Base-by-base conservation (phyloP, 805 yeast genomes). In the Kockiozyma suomiensis region DNA sequence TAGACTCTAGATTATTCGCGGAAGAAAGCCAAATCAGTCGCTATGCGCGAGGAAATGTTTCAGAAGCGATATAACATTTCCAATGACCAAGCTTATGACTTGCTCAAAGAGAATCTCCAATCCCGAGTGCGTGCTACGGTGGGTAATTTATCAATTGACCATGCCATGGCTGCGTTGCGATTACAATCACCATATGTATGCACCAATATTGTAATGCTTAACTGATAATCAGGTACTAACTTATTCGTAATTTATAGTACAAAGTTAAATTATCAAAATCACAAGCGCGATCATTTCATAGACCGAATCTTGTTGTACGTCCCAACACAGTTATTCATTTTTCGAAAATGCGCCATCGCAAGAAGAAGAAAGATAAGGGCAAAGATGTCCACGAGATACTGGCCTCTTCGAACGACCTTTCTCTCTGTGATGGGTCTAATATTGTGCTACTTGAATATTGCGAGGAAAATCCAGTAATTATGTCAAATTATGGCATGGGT, bases 401-500 rank as follows among this genome's bases (percentile, higher is more conserved):
- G 72, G 78, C 82, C 10, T 79, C 78, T 51, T 82, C 96, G 0
- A 77, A 83, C 2, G 97, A 92, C 71, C 77, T 94, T 58, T 86
- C 97, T 0, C 71, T 87, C 4, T 90, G 96, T 33, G 99, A 94
- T 70, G 81, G 90, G 1, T 91, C 90, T 0, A 83, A 85, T 13
- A 79, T 90, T 15, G 83, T 90, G 61, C 78, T 89, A 54, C 78
- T 91, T 79, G 99, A 94, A 71, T 94, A 93, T 71, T 83, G 94
- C 12, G 99, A 94, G 72, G 96, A 94, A 73, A 78, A 79, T 54
- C 99, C 99, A 0, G 75, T 85, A 47, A 87, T 89, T 1, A 75
- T 94, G 32, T 87, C 93, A 3, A 90, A 89, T 61, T 90, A 87
- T 72, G 99, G 99, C 60, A 94, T 94, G 99, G 96, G 97, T 6